A percentile compares a stretch with the other conserved stretches of the same genome.
Evolutionary conservation across 805 yeast genomes (phyloP).

Genomic region (Blastobotrys robertii): DNA sequence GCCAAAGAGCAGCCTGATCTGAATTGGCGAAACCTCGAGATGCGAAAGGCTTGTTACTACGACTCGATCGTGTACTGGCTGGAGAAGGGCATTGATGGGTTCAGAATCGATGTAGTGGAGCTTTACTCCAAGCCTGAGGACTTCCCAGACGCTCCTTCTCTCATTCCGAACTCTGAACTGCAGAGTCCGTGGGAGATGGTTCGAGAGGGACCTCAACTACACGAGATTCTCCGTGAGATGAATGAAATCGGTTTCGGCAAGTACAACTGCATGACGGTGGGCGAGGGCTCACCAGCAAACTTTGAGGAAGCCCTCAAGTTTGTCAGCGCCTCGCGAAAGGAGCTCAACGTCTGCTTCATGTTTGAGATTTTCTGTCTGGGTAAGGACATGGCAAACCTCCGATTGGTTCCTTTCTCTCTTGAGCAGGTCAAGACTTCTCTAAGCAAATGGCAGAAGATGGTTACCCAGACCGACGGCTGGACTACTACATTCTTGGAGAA

Average conservation of each 20-base stretch:
- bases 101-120: slow-evolving; percentile 48
- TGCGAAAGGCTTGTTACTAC: slow-evolving; percentile 33
- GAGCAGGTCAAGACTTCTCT: not conserved
- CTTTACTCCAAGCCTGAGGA: slow-evolving; percentile 40
- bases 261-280: slow-evolving; percentile 48
- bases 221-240: slow-evolving; percentile 49
- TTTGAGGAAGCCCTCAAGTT: slow-evolving; percentile 26
- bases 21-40: slow-evolving; percentile 47
- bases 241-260: slow-evolving; percentile 32
- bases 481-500: slow-evolving; percentile 45
- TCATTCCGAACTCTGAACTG: slow-evolving; percentile 31
- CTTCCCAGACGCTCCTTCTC: slow-evolving; percentile 41
- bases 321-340: slow-evolving; percentile 18
- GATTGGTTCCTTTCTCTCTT: not conserved
- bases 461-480: slow-evolving; percentile 33
- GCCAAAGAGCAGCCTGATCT: slow-evolving; percentile 50
- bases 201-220: slow-evolving; percentile 45
- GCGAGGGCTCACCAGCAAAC: slow-evolving; percentile 38
- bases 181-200: slow-evolving; percentile 32
- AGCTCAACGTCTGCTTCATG: slow-evolving; percentile 32
- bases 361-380: slow-evolving; percentile 18
- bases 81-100: slow-evolving; percentile 48
- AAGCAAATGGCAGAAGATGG: not conserved
- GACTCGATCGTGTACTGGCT: slow-evolving; percentile 45
- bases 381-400: not conserved